Evolutionary conservation across 2,329 filamentous ascomycete genomes (phyloP), one percentile per base, ranked within the genome.

Genomic region (Hymenoscyphus repandus): DNA sequence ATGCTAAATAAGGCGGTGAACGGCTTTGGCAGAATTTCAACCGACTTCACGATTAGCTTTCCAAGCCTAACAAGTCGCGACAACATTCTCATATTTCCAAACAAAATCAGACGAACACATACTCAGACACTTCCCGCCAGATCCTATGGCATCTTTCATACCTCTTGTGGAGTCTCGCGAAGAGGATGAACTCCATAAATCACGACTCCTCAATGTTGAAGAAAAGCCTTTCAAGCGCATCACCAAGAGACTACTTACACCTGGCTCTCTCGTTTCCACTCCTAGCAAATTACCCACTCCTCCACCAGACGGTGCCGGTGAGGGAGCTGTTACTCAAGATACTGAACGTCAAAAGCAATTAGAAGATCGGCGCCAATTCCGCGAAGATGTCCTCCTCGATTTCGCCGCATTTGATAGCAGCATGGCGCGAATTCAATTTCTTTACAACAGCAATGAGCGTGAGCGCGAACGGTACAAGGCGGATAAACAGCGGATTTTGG

Each of bases 181-280:
- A 58, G 86, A 90, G 71, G 85, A 90, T 68, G 85, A 90, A 57
- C 83, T 96, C 34, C 92, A 96, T 74, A 92, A 91, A 64, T 79
- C 80, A 30, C 88, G 92, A 38, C 85, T 96, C 3, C 79, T 96
- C 34, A 88, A 88, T 57, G 86, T 96, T 54, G 92, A 97, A 74
- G 89, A 95, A 66, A 90, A 90, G 52, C 90, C 90, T 0, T 96
- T 95, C 74, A 89, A 89, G 68, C 86, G 91, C 54, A 83, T 96
- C 53, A 88, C 88, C 18, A 90, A 90, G 70, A 85, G 88, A 31
- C 80, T 97, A 7, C 76, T 88, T 5, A 77, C 80, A 18, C 79
- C 86, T 13, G 80, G 82, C 48, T 81, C 85, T 17, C 76, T 89
- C 30, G 75, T 86, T 15, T 72, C 76, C 52, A 71, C 69, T 48